Conservation (phyloP, 805 yeast species). For the Starmerella apicola region DNA sequence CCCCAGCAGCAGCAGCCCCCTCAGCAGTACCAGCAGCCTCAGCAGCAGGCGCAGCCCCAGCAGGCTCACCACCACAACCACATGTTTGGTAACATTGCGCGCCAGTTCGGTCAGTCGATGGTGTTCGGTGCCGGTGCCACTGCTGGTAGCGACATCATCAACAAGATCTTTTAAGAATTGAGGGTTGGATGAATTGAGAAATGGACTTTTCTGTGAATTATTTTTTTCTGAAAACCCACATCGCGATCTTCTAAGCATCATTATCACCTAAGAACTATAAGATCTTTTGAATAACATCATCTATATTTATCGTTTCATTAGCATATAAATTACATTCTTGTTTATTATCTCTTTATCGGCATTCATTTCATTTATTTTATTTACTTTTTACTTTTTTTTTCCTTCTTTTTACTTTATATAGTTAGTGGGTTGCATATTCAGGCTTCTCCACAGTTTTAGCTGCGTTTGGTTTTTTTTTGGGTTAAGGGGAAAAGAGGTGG, state of each 20-base stretch:
- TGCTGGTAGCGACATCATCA: conserved; percentile 70
- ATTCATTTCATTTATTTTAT: too few species aligned
- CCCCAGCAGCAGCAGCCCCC: conserved; percentile 17
- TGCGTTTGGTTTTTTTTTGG: background rate
- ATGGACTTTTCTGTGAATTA: background rate
- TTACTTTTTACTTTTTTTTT: too few species aligned
- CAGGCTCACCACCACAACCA: conserved; percentile 20
- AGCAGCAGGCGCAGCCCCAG: conserved; percentile 19
- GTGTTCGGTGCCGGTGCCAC: conserved; percentile 96
- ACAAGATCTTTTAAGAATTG: conserved; percentile 24
- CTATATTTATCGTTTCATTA: too few species aligned
- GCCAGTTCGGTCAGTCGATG: conserved; percentile 82
- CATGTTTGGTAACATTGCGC: conserved; percentile 36
- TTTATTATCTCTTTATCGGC: background rate
- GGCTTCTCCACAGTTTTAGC: background rate
- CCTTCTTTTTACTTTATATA: too few species aligned
- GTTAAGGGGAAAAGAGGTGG: background rate
- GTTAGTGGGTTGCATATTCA: background rate
- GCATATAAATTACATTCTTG: background rate
- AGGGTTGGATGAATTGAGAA: too few species aligned
- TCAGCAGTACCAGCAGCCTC: conserved; percentile 18
- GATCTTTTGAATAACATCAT: too few species aligned
- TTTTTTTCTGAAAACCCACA: background rate
- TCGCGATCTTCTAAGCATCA: background rate
- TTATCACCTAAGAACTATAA: too few species aligned